These are phyloP conservation scores for Paraglomus occultum DNA, from an alignment of 192 early-diverging fungal species.

Conservation along the genomic window DNA sequence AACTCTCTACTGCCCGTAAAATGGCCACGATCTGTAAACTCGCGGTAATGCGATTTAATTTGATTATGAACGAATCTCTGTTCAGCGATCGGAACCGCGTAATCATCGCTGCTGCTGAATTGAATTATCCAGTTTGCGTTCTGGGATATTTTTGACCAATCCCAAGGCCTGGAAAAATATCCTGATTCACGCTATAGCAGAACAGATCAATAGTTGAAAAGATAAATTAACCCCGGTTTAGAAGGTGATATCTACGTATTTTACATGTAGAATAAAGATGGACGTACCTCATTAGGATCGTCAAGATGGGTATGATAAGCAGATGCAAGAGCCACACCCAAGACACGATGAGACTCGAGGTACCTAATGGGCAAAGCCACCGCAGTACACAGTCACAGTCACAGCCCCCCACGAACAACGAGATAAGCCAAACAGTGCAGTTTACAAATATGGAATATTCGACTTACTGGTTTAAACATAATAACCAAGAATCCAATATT, in stretches of 20 bases:
- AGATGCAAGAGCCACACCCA: conserved; percentile 42
- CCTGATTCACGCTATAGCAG: conserved; percentile 34
- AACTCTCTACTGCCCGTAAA: conserved; percentile 35
- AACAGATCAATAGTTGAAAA: background rate
- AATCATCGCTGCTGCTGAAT: conserved; percentile 37
- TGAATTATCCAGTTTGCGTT: conserved; percentile 39
- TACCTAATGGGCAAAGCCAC: conserved; percentile 30
- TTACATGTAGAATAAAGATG: background rate
- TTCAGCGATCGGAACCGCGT: conserved; percentile 41
- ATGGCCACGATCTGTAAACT: conserved; percentile 41
- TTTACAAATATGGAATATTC: background rate
- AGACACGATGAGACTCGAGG: conserved; percentile 34
- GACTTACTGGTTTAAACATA: background rate
- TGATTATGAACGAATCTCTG: conserved; percentile 42
- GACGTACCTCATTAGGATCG: conserved; percentile 34
- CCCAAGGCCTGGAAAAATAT: conserved; percentile 42
- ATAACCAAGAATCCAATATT: background rate
- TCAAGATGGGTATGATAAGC: conserved; percentile 43
- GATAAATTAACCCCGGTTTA: background rate
- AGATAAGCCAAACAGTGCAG: too few species aligned
- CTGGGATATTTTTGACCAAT: conserved; percentile 37
- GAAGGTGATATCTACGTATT: background rate
- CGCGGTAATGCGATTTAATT: conserved; percentile 37
- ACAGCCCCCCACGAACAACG: background rate
- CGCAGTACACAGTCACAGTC: background rate